Base-by-base conservation (phyloP, 768 basidiomycete genomes). In the Suillus fuscotomentosus region DNA sequence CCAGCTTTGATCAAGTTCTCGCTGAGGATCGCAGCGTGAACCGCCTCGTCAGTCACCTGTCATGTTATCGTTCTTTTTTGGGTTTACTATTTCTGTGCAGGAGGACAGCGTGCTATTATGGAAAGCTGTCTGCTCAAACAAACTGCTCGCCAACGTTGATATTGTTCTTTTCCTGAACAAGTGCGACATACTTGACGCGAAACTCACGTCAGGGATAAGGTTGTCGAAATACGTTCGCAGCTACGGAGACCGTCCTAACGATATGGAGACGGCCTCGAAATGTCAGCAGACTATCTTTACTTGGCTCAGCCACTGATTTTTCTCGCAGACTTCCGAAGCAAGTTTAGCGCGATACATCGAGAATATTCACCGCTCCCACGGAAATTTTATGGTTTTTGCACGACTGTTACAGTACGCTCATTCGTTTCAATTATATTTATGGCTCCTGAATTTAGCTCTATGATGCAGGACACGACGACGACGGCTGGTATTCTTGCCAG, bases 121-220 rank as follows among this genome's bases (percentile, higher is more conserved):
- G 91, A 87, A 85, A 61, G 81, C 83, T 17, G 84, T 94, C 22
- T 89, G 88, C 67, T 83, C 84, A 36, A 92, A 92, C 77, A 85
- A 82, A 69, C 83, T 93, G 31, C 81, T 94, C 5, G 85, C 84
- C 51, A 79, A 83, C 53, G 90, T 92, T 38, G 88, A 90, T 67
- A 79, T 92, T 41, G 88, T 93, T 65, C 80, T 93, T 54, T 94
- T 93, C 79, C 79, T 94, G 60, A 94, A 93, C 78, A 94, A 94
- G 73, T 88, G 88, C 65, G 91, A 92, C 70, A 89, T 92, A 65
- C 76, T 93, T 61, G 84, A 84, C 65, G 69, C 80, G 53, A 92
- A 92, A 70, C 83, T 92, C 13, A 76, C 78, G 22, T 81, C 88
- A 1, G 91, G 91, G 38, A 82, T 90, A 63, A 81, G 82, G 65